These are phyloP conservation scores for Xylaria cubensis DNA, from an alignment of 495 filamentous ascomycete genomes.

Conservation along the genomic window DNA sequence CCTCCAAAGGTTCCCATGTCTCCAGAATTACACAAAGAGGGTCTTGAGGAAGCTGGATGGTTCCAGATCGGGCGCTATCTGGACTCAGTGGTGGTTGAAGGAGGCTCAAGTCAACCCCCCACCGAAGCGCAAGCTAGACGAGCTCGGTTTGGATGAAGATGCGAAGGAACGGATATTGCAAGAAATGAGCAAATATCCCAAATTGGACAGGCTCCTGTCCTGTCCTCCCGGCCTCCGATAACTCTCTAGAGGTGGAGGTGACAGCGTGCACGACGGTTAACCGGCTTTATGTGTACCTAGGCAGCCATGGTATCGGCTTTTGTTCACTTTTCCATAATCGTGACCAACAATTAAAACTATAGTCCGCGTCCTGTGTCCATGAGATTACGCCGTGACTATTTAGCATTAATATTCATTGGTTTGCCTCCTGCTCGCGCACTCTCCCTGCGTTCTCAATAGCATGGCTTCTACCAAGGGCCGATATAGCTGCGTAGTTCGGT, in stretches of 20 bases:
- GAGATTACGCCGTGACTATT: background rate
- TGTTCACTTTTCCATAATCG: background rate
- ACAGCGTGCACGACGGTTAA: background rate
- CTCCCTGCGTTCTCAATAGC: background rate
- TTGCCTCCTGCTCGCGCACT: background rate
- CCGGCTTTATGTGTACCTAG: background rate
- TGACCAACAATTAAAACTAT: background rate
- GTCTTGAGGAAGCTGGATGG: background rate
- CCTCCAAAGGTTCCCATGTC: background rate
- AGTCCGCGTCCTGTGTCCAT: background rate
- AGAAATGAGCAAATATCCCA: background rate
- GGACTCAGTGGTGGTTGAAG: background rate
- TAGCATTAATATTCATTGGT: background rate
- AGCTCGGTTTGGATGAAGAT: background rate
- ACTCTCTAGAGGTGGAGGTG: background rate
- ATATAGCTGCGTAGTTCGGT: background rate
- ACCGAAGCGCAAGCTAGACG: slow-evolving; percentile 7
- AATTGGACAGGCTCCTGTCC: background rate
- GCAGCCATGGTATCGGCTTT: background rate
- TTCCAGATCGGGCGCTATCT: background rate
- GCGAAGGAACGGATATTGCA: background rate
- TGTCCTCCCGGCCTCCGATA: background rate
- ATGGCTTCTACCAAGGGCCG: background rate
- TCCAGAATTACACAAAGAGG: background rate
- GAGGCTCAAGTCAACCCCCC: background rate